Evolutionary conservation across 495 filamentous ascomycete species (phyloP).

Genomic region (Penicillium angulare): DNA sequence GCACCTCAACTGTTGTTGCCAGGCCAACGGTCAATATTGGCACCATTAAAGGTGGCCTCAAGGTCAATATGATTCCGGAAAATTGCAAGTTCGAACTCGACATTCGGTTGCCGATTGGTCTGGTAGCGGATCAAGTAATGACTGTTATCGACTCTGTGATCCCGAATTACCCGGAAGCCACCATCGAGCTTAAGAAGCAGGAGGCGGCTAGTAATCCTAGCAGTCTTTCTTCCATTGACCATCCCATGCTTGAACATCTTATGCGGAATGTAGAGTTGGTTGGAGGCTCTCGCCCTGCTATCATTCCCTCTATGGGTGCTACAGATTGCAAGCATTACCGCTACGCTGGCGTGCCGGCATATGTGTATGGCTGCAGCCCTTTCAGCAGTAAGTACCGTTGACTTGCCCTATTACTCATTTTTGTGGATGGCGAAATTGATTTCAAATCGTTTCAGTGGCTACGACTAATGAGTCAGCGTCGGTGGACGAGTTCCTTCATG

Average conservation of each 20-base stretch:
- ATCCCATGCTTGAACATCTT: not conserved
- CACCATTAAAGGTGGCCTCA: slow-evolving; percentile 8
- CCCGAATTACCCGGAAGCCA: slow-evolving; percentile 2
- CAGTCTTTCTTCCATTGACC: slow-evolving; percentile 6
- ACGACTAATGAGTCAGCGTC: not conserved
- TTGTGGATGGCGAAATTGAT: not conserved
- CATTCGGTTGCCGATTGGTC: slow-evolving; percentile 6
- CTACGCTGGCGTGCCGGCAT: slow-evolving; percentile 4
- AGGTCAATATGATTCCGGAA: slow-evolving; percentile 9
- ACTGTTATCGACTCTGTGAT: not conserved
- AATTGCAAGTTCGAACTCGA: slow-evolving; percentile 5
- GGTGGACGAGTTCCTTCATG: slow-evolving; percentile 7
- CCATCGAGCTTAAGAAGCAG: slow-evolving; percentile 5
- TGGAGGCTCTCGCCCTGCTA: not conserved
- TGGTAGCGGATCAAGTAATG: slow-evolving; percentile 5
- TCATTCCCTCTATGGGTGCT: slow-evolving; percentile 8
- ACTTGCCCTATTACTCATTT: no score
- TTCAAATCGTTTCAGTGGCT: no score
- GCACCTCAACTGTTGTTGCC: slow-evolving; percentile 2
- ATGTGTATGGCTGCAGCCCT: slow-evolving; percentile 8
- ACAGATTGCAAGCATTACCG: slow-evolving; percentile 9
- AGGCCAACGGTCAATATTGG: slow-evolving; percentile 7
- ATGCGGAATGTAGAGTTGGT: not conserved
- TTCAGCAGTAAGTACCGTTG: slow-evolving; percentile 7
- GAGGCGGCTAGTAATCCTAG: slow-evolving; percentile 8